Base-by-base conservation (phyloP, 495 filamentous ascomycete genomes). In the Xeromyces bisporus region DNA sequence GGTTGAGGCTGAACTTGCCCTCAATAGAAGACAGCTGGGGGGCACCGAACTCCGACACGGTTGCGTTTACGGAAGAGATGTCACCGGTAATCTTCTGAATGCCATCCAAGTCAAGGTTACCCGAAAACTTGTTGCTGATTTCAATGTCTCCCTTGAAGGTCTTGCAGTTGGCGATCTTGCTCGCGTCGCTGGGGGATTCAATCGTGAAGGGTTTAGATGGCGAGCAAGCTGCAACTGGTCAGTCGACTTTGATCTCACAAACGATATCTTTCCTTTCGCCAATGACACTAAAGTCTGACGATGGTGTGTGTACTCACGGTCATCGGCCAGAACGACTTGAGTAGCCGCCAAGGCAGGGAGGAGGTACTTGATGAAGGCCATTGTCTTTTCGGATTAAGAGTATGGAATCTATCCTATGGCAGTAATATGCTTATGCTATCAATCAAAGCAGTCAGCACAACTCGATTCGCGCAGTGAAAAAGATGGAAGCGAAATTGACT, bases 321-420 rank as follows among this genome's bases (percentile, higher is more conserved):
- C 37, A 26, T 26, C 36, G 81, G 83, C 85, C 39, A 74, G 55
- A 31, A 61, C 75, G 31, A 66, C 50, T 44, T 75, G 62, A 47
- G 64, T 60, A 40, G 74, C 61, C 39, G 77, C 83, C 55, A 85
- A 56, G 26, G 71, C 69, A 50, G 81, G 77, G 44, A 91, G 64
- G 38, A 84, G 51, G 57, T 83, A 66, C 48, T 75, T 71, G 58
- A 69, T 60, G 61, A 74, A 65, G 51, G 75, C 67, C 87, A 96
- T 93, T 50, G 49, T 66, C 67, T 48, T 50, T 48, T 41, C 54
- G 37, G 46, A 37, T 41, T 38, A 43, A 30, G 32, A 28, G 18
- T 44, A 40, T 12, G 37, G 43, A 36, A 27, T 32, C 39, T n/a
- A n/a, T n/a, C n/a, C n/a, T n/a, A n/a, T n/a, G n/a, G n/a, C n/a